Base-by-base conservation (phyloP, 176 grass and related monocot genomes). In the Pontederia paniculata region DNA sequence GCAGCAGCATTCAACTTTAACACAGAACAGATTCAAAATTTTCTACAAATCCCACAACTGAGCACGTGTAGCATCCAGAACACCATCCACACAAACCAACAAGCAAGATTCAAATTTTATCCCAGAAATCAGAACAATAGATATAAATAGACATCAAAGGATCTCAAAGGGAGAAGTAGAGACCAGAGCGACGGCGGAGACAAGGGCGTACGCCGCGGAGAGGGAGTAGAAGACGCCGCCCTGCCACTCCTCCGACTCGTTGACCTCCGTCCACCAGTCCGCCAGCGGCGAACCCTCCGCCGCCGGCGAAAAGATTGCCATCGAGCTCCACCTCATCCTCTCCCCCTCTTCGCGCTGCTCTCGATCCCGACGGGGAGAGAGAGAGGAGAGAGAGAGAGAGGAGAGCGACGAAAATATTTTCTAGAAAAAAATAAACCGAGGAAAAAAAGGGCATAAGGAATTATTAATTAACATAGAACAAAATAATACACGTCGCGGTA, bases 221-320 rank as follows among this genome's bases (percentile, higher is more conserved):
- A 94, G 88, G 47, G 81, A 87, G 73, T 74, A 94, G 76, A 94
- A 87, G 72, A 73, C 65, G 1, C 65, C 70, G 47, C 86, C 79
- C 82, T 94, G 73, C 88, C 79, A 94, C 44, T 70, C 54, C 73
- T 42, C 52, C 60, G 83, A 86, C 37, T 68, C 76, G 53, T 87
- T 94, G 62, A 94, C 58, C 53, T 87, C 70, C 20, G 64, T 60
- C 88, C 88, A 94, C 88, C 83, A 94, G 4, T 77, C 21, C 23
- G 42, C 41, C 5, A 66, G 47, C 41, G 31, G 62, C 37, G 45
- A 37, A 16, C 9, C 17, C 42, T 8, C 43, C 37, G 20, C 8
- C 23, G 31, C 17, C 52, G 18, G 28, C 28, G 28, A 3, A 37
- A 37, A 37, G 28, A 37, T 37, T 37, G 3, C 28, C 5, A 37